A percentile compares a stretch with the other conserved stretches of the same genome.
Conservation (phyloP, 164 flowering plant species). For the Magnolia kwangsiensis region DNA sequence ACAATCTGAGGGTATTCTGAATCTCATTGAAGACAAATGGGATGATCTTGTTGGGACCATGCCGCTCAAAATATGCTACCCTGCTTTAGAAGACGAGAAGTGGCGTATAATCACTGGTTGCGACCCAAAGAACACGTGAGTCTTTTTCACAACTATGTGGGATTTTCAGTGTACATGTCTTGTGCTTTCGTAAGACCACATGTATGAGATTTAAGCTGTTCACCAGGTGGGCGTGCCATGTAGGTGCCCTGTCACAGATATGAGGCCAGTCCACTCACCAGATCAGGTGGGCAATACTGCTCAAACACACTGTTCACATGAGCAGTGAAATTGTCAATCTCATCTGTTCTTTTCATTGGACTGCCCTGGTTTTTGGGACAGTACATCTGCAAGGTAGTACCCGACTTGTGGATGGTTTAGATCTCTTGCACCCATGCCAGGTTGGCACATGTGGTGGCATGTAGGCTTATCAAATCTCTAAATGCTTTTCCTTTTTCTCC, state of each 20-base stretch:
- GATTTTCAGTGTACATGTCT: no score
- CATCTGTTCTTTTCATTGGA: not conserved
- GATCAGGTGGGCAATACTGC: no score
- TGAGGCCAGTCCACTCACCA: no score
- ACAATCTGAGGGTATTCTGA: slow-evolving; percentile 71
- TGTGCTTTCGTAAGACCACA: no score
- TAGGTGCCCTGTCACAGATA: no score
- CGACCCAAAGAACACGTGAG: slow-evolving; percentile 97
- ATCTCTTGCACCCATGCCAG: not conserved
- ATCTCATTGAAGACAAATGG: slow-evolving; percentile 82
- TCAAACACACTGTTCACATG: no score
- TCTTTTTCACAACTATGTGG: slow-evolving; percentile 1
- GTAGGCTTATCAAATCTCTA: no score
- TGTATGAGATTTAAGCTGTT: no score
- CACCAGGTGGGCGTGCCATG: no score
- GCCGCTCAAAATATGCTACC: slow-evolving; percentile 87
- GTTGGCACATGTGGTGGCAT: not conserved
- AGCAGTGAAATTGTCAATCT: not conserved
- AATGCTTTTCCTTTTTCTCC: no score
- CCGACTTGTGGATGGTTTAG: not conserved
- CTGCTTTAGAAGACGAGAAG: slow-evolving; percentile 74
- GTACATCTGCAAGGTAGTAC: not conserved
- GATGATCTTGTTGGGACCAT: slow-evolving; percentile 76
- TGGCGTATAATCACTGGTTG: slow-evolving; percentile 92
- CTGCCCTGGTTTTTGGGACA: not conserved